Evolutionary conservation across 2,329 filamentous ascomycete genomes (phyloP).

Genomic region (Gnomoniopsis smithogilvyi): DNA sequence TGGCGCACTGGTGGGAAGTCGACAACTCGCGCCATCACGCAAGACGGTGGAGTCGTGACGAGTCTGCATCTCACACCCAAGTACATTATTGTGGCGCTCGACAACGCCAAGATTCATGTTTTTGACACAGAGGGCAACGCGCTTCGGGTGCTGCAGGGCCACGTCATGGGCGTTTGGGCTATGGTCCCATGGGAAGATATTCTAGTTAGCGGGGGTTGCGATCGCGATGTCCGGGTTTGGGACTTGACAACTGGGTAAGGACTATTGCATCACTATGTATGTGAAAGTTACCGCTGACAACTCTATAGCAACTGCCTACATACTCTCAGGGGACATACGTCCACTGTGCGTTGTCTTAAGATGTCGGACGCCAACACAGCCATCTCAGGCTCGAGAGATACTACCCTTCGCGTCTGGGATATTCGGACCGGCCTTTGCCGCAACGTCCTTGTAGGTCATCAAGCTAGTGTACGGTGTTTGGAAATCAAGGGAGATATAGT

Average conservation of each 20-base stretch:
- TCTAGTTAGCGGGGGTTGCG: slow-evolving; percentile 92
- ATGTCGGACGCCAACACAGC: slow-evolving; percentile 94
- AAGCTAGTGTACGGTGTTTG: slow-evolving; percentile 90
- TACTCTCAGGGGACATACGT: slow-evolving; percentile 89
- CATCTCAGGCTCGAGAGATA: slow-evolving; percentile 94
- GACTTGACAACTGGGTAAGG: slow-evolving; percentile 86
- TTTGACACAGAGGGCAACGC: slow-evolving; percentile 90
- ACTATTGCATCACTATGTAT: neutral
- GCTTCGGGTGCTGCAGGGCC: slow-evolving; percentile 85
- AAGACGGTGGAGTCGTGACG: slow-evolving; percentile 95
- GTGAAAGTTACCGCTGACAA: slow-evolving; percentile 24
- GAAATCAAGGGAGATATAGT: slow-evolving; percentile 96
- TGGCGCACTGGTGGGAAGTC: slow-evolving; percentile 91
- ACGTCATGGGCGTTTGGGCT: slow-evolving; percentile 99
- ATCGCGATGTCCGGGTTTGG: slow-evolving; percentile 96
- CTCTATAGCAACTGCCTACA: slow-evolving; percentile 65
- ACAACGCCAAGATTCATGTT: slow-evolving; percentile 98
- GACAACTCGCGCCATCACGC: slow-evolving; percentile 83
- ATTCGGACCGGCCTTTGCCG: slow-evolving; percentile 82
- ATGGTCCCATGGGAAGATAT: slow-evolving; percentile 98
- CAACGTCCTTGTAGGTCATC: slow-evolving; percentile 90
- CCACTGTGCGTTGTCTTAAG: slow-evolving; percentile 93
- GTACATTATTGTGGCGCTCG: slow-evolving; percentile 95
- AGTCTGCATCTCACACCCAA: slow-evolving; percentile 91
- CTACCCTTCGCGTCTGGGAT: slow-evolving; percentile 93